Conservation (phyloP, 495 filamentous ascomycete genomes). For the Apodospora peruviana region DNA sequence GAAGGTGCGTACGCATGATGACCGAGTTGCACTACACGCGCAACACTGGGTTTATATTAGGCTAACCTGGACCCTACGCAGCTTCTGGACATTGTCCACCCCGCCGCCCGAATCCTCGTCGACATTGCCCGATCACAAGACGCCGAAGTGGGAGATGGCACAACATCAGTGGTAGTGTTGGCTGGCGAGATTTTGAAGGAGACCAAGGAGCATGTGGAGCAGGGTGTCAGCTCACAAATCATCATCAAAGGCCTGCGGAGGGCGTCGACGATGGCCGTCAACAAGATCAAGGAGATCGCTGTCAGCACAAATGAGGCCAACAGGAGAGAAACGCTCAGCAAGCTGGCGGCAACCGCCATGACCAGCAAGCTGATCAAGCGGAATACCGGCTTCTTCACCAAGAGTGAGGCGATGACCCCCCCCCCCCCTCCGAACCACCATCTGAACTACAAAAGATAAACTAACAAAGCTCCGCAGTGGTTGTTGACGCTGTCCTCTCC, state of each 20-base stretch:
- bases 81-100: constrained; percentile 98
- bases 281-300: constrained; percentile 97
- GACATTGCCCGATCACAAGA: constrained; percentile 99
- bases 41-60: no score
- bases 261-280: constrained; percentile 87
- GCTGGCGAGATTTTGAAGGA: constrained; percentile 97
- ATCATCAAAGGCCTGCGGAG: constrained; percentile 94
- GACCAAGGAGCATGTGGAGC: constrained; percentile 88
- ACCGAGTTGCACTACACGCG: no score
- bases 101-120: constrained; percentile 93
- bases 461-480: constrained; percentile 57
- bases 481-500: constrained; percentile 94
- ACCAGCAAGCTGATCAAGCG: constrained; percentile 98
- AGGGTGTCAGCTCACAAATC: constrained; percentile 93
- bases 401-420: constrained; percentile 55
- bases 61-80: no score
- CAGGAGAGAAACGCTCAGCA: constrained; percentile 81
- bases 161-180: constrained; percentile 91
- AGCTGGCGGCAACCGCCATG: constrained; percentile 96
- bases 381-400: constrained; percentile 94
- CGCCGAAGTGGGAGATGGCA: constrained; percentile 96
- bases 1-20: constrained; percentile 74
- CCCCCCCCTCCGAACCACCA: background rate
- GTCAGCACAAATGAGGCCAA: constrained; percentile 80
- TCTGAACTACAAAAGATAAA: background rate